Percentiles rank a stretch among this genome's conserved stretches.
phyloP scores from a whole-genome alignment of 2,329 filamentous ascomycete species.

The Teratosphaeria viscida region DNA sequence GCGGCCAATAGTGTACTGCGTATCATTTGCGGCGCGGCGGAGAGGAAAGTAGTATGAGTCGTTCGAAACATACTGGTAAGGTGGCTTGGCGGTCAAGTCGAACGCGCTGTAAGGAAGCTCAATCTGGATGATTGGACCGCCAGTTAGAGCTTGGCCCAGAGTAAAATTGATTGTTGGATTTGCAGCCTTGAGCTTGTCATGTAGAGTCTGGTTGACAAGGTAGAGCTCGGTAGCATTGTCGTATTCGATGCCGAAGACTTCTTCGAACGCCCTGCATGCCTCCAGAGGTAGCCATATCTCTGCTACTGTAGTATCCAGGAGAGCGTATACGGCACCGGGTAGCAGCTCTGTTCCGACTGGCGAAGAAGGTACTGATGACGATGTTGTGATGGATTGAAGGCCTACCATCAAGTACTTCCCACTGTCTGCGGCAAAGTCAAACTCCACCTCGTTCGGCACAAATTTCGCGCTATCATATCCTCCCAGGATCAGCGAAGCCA shows the following conservation, averaged over 20 bases:
- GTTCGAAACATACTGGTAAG: constrained; percentile 48
- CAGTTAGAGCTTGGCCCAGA: constrained; percentile 27
- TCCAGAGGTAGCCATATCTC: constrained; percentile 38
- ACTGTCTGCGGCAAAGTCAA: constrained; percentile 45
- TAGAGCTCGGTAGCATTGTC: constrained; percentile 56
- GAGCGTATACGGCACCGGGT: constrained; percentile 30
- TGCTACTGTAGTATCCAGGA: constrained; percentile 40
- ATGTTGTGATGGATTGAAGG: constrained; percentile 32
- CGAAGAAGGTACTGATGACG: constrained; percentile 15
- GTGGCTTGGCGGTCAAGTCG: constrained; percentile 34
- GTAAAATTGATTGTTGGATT: constrained; percentile 37
- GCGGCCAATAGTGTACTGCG: constrained; percentile 53
- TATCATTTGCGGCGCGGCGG: constrained; percentile 43
- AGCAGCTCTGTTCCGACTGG: constrained; percentile 29
- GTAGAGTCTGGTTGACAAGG: constrained; percentile 47
- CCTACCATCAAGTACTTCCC: constrained; percentile 52
- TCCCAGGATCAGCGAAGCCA: constrained; percentile 50
- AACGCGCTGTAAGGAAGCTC: constrained; percentile 41
- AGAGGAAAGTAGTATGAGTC: constrained; percentile 58
- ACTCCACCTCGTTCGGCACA: constrained; percentile 49
- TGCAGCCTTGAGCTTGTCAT: constrained; percentile 38
- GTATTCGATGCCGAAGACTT: constrained; percentile 53
- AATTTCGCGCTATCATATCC: constrained; percentile 59
- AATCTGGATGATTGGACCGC: constrained; percentile 32
- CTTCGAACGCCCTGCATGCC: constrained; percentile 55